phyloP scores from a whole-genome alignment of 768 basidiomycete genomes.

The Termitomyces titanicus region DNA sequence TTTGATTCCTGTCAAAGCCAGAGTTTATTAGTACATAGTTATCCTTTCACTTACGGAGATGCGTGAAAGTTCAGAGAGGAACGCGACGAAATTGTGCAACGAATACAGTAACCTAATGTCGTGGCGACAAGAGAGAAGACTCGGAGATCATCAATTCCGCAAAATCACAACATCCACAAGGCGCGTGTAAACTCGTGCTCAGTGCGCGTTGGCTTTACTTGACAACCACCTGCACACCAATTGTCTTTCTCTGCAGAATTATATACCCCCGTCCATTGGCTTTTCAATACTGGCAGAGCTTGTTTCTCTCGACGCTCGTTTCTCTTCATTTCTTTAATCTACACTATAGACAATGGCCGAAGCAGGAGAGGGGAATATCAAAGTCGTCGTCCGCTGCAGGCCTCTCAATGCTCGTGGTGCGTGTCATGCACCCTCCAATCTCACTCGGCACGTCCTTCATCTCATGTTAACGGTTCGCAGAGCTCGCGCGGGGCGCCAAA shows the following conservation, averaged over 20 bases:
- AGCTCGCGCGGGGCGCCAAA: slow-evolving; percentile 91
- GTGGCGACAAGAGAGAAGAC: not conserved
- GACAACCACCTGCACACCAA: slow-evolving; percentile 10
- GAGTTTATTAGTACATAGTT: not conserved
- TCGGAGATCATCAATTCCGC: not conserved
- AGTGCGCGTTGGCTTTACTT: slow-evolving; percentile 7
- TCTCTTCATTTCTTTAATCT: not conserved
- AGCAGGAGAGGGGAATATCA: slow-evolving; percentile 84
- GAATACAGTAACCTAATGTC: too few species aligned
- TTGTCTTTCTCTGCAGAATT: slow-evolving; percentile 2
- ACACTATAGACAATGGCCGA: slow-evolving; percentile 47
- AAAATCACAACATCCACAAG: not conserved
- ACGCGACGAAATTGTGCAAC: not conserved
- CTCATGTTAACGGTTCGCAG: slow-evolving; percentile 35
- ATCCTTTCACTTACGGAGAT: not conserved
- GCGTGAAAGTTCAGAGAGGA: not conserved
- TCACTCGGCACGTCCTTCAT: not conserved
- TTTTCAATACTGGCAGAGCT: slow-evolving; percentile 2
- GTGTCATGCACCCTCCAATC: slow-evolving; percentile 23
- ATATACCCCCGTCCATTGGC: slow-evolving; percentile 11
- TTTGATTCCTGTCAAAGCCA: not conserved
- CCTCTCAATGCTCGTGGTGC: slow-evolving; percentile 93
- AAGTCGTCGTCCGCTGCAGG: slow-evolving; percentile 92
- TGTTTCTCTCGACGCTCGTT: slow-evolving; percentile 5
- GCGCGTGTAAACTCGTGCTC: not conserved